These are phyloP conservation scores for Chalaropsis ovoidea DNA, from an alignment of 2,329 filamentous ascomycete genomes.

Conservation along the genomic window DNA sequence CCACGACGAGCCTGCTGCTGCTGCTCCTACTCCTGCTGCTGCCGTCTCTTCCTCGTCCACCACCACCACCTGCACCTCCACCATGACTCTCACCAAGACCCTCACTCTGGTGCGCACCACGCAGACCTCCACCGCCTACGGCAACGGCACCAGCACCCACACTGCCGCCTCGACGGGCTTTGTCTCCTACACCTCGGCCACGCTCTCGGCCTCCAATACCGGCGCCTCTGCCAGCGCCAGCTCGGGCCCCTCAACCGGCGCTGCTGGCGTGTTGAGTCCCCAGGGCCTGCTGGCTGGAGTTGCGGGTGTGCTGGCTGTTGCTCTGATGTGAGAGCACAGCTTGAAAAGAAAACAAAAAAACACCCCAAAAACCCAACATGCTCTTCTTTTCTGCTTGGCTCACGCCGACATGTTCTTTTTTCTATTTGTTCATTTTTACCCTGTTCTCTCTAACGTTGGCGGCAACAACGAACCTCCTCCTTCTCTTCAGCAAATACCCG, in stretches of 20 bases:
- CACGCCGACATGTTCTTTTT: conserved; percentile 8
- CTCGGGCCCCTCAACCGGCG: conserved; percentile 32
- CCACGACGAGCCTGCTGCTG: conserved; percentile 30
- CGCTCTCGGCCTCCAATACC: conserved; percentile 28
- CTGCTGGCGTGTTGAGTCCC: conserved; percentile 38
- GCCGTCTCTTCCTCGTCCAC: conserved; percentile 34
- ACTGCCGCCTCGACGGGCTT: conserved; percentile 27
- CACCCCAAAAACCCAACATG: conserved; percentile 9
- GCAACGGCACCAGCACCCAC: conserved; percentile 33
- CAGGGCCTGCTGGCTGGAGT: conserved; percentile 42
- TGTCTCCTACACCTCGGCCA: conserved; percentile 30
- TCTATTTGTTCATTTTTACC: conserved; percentile 19
- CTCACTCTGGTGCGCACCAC: conserved; percentile 42
- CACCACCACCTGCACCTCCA: conserved; percentile 42
- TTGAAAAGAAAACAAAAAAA: conserved; percentile 3
- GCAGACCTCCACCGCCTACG: conserved; percentile 33
- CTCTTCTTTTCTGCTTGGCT: conserved; percentile 15
- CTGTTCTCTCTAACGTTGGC: conserved; percentile 20
- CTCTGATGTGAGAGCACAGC: conserved; percentile 39
- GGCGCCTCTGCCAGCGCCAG: conserved; percentile 31
- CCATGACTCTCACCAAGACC: conserved; percentile 43
- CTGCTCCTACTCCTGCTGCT: conserved; percentile 23
- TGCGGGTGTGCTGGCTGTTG: conserved; percentile 42
- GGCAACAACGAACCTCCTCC: conserved; percentile 15
- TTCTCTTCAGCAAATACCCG: conserved; percentile 16